Evolutionary conservation across 106 monocot species (phyloP), one percentile per base, ranked within the genome.

Genomic region (Iris macrosiphon): DNA sequence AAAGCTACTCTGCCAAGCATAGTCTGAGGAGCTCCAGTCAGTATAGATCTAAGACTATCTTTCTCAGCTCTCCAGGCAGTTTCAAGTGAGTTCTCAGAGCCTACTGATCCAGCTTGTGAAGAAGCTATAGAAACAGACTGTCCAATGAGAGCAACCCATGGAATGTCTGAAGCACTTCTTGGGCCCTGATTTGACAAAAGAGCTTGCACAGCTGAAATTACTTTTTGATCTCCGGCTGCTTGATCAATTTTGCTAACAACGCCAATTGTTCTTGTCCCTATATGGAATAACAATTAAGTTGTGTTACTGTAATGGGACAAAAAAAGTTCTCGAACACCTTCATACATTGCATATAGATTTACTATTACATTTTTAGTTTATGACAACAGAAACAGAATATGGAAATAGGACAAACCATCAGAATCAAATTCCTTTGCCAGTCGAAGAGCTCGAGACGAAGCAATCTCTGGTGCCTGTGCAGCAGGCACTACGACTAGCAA

Each of bases 181-280:
- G 92, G 92, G 16, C 92, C 87, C 56, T 92, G 82, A 48, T 80
- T 80, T 27, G 50, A 40, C 40, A 92, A 53, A 62, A 92, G 82
- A 31, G 92, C 82, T 56, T 80, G 79, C 40, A 80, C 92, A 52
- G 83, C 82, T 9, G 87, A 67, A 45, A 87, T 67, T 32, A 63
- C 43, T 57, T 92, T 92, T 49, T 75, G 87, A 27, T 92, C 92
- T 40, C 76, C 79, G 59, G 92, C 55, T 50, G 82, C 92, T 72
- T 92, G 86, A 77, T 92, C 92, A 61, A 87, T 83, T 74, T 92
- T 87, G 65, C 87, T 92, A 43, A 92, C 61, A 57, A 92, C 80
- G 31, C 92, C 92, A 60, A 87, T 74, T 52, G 92, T 92, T 59
- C 92, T 66, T 17, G 83, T 79, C 49, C 87, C 87, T 92, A 12